These are phyloP conservation scores for Chrysoporthe cubensis DNA, from an alignment of 2,329 filamentous ascomycete genomes.

Conservation along the genomic window DNA sequence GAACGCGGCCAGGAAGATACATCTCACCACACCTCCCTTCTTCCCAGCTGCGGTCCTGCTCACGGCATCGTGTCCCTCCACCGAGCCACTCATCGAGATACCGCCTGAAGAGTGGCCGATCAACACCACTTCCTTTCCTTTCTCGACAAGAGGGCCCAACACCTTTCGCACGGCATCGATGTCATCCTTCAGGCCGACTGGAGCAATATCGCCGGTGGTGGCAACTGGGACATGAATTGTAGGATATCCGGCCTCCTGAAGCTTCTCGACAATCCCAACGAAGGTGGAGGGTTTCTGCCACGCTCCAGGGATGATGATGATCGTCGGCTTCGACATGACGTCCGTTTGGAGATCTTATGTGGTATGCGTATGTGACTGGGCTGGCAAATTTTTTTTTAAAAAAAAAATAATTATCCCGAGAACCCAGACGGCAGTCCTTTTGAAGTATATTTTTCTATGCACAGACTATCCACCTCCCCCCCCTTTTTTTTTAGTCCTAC, in stretches of 20 bases:
- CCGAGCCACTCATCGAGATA: conserved; percentile 34
- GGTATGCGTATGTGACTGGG: too few relatives aligned
- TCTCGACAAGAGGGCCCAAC: conserved; percentile 31
- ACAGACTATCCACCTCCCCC: background rate
- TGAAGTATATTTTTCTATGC: background rate
- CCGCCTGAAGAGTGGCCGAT: conserved; percentile 41
- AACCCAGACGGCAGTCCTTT: background rate
- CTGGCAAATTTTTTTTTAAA: too few relatives aligned
- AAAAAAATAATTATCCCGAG: too few relatives aligned
- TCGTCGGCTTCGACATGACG: conserved; percentile 7
- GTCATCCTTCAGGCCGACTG: conserved; percentile 33
- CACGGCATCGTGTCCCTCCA: conserved; percentile 37
- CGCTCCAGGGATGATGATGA: conserved; percentile 42
- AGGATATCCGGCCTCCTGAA: conserved; percentile 37
- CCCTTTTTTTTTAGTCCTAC: background rate
- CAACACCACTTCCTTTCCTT: conserved; percentile 39
- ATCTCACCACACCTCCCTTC: conserved; percentile 40
- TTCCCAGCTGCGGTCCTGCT: conserved; percentile 37
- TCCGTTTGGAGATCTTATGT: background rate
- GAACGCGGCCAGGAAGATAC: conserved; percentile 37
- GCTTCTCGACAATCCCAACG: conserved; percentile 32
- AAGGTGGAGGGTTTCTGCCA: conserved; percentile 39
- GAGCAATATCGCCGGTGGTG: conserved; percentile 21
- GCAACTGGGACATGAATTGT: conserved; percentile 37
- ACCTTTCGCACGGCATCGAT: conserved; percentile 33